Base-by-base conservation (phyloP, 805 yeast genomes). In the Isabelozyma heimii region DNA sequence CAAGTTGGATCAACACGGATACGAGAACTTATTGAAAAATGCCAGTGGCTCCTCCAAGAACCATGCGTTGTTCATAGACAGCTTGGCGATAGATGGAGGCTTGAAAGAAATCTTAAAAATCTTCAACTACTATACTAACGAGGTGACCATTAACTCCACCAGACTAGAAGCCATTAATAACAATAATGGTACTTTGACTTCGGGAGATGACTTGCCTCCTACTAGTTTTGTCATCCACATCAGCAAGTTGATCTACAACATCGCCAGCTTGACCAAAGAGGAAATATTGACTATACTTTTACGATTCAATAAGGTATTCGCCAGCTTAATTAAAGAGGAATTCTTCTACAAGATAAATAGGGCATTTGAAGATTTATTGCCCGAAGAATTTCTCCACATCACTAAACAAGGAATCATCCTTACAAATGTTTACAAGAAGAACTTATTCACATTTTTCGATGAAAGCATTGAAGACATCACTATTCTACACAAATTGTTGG, bases 331-430 rank as follows among this genome's bases (percentile, higher is more conserved):
- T 40, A 65, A 63, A 42, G 69, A 65, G 10, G 76, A 71, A 53
- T 62, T 70, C 40, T 60, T 55, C 57, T 74, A 69, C 54, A 70
- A 69, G 55, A 63, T 62, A 28, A 63, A 57, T 46, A 47, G 78
- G 16, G 54, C 74, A 2, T 54, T 74, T 27, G 77, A 73, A 48
- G 76, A 70, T 24, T 46, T 52, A n/a, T 54, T 50, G 8, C 47
- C 56, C 4, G 63, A 57, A 1, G 53, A 56, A 8, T 72, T 70
- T 40, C 40, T 52, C 8, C 76, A 73, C 52, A 60, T 72, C 13
- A 57, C 64, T 40, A 61, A 62, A 35, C 74, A 73, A 47, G 77
- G 77, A 3, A 61, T 73, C 40, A 58, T 64, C 46, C 50, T 72
- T 39, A 51, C 50, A 16, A 43, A 43, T 5, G 44, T 63, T 10